These are phyloP conservation scores for Shiraia bambusicola DNA, from an alignment of 2,329 filamentous ascomycete genomes.

Conservation along the genomic window DNA sequence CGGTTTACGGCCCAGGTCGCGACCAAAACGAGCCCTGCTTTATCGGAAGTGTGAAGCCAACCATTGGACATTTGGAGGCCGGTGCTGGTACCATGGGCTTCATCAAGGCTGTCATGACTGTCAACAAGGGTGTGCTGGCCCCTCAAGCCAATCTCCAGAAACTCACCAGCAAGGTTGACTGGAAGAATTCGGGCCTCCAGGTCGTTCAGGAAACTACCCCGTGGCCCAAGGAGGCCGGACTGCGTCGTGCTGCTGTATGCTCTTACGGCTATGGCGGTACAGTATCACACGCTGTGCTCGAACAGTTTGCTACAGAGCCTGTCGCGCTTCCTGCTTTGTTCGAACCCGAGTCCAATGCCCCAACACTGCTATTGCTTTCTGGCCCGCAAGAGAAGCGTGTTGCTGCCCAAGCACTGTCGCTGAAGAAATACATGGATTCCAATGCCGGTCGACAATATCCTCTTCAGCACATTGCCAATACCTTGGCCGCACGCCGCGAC, in stretches of 20 bases:
- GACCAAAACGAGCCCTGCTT: slow-evolving; percentile 15
- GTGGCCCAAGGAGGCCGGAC: slow-evolving; percentile 12
- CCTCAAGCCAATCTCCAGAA: slow-evolving; percentile 28
- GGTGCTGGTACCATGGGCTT: slow-evolving; percentile 23
- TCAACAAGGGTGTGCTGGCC: slow-evolving; percentile 33
- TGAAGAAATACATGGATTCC: slow-evolving; percentile 6
- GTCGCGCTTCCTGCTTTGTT: background rate
- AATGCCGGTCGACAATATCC: slow-evolving; percentile 2
- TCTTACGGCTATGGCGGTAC: slow-evolving; percentile 23
- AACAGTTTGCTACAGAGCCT: slow-evolving; percentile 4
- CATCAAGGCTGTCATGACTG: slow-evolving; percentile 24
- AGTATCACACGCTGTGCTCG: slow-evolving; percentile 13
- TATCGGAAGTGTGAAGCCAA: slow-evolving; percentile 36
- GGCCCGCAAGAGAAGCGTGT: slow-evolving; percentile 6
- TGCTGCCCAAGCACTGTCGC: slow-evolving; percentile 3
- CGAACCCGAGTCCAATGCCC: slow-evolving; percentile 1
- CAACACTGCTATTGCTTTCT: slow-evolving; percentile 5
- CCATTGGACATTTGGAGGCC: slow-evolving; percentile 33
- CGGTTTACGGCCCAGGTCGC: slow-evolving; percentile 17
- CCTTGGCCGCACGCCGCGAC: slow-evolving; percentile 11
- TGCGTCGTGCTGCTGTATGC: slow-evolving; percentile 14
- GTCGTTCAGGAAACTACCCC: slow-evolving; percentile 14
- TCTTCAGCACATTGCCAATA: slow-evolving; percentile 13
- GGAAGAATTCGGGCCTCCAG: slow-evolving; percentile 7
- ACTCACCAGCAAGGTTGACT: slow-evolving; percentile 19